Evolutionary conservation across 1,139 yeast genomes (phyloP), one percentile per base, ranked within the genome.

Genomic region (Petasospora fabianii): DNA sequence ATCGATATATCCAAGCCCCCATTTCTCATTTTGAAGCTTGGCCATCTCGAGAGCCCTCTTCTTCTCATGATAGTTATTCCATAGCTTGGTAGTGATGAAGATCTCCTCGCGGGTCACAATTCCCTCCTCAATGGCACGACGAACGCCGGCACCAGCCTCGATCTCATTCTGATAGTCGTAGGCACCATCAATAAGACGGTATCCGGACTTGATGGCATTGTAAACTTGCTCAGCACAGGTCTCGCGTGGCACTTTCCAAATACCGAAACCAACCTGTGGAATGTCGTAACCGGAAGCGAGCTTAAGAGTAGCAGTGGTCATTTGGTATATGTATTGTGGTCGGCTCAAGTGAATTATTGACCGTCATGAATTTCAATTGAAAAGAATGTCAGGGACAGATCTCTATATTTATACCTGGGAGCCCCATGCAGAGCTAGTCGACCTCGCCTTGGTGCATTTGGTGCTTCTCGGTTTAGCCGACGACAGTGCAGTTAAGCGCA

Each of bases 111-210:
- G 72, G 36, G 68, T 68, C 38, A 79, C 86, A 27, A 81, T 46
- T 5, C 85, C 85, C 35, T 80, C 86, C 28, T 62, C 69, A 50
- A 81, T 69, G 38, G 88, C 88, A 47, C 63, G 68, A 29, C 66
- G 69, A 48, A 81, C 66, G 42, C 87, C 90, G 47, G 75, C 63
- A 30, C 90, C 92, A 34, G 81, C 79, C 58, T 80, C 84, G 53
- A 69, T 68, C 60, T 82, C 87, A 58, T 82, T 83, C 47, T 83
- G 88, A 59, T 83, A 83, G 58, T 80, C 88, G 59, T 72, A 71
- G 38, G 90, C 90, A 54, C 84, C 84, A 54, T 81, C 88, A 49
- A 81, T 78, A 46, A 78, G 65, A 60, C 90, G 71, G 69, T 83
- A 83, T 6, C 90, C 90, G 17, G 65, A 65, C 57, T 77, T 76